Evolutionary conservation across 805 yeast species (phyloP).

Genomic region (Cephaloascus albidus): DNA sequence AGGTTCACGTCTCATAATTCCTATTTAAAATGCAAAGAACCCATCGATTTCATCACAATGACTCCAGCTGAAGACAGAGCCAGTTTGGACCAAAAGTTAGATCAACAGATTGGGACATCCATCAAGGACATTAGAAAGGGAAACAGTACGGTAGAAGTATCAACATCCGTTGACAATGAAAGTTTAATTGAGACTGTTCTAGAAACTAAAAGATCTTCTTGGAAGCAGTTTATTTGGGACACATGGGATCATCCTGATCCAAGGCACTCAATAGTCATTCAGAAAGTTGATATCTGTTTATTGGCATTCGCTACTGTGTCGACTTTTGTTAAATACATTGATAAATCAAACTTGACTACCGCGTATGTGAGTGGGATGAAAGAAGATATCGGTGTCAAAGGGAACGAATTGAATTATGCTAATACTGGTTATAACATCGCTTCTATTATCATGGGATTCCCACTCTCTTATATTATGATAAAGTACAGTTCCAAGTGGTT

Average conservation of each 20-base stretch:
- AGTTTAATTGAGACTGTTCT: not conserved
- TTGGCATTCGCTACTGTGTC: constrained; percentile 4
- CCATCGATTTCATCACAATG: not conserved
- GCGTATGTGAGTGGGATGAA: constrained; percentile 2
- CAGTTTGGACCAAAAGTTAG: not conserved
- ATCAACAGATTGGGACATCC: not conserved
- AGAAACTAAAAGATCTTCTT: not conserved
- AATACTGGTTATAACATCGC: constrained; percentile 4
- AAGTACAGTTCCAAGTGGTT: constrained; percentile 3
- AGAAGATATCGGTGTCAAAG: constrained; percentile 1
- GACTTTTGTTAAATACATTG: constrained; percentile 5
- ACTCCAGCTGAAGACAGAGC: not conserved
- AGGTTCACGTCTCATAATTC: too few relatives aligned
- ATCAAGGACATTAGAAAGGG: not conserved
- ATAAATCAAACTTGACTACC: constrained; percentile 2
- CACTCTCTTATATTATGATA: constrained; percentile 2
- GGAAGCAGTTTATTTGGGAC: constrained; percentile 2
- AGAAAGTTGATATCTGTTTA: constrained; percentile 2
- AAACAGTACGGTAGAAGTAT: not conserved
- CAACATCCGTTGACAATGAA: not conserved
- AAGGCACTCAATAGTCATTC: constrained; percentile 2
- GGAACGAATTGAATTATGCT: constrained; percentile 4
- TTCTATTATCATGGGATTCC: constrained; percentile 1
- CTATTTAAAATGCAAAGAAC: not conserved
- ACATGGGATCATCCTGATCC: constrained; percentile 4